Base-by-base conservation (phyloP, 495 filamentous ascomycete genomes). In the Corynascus novoguineensis region DNA sequence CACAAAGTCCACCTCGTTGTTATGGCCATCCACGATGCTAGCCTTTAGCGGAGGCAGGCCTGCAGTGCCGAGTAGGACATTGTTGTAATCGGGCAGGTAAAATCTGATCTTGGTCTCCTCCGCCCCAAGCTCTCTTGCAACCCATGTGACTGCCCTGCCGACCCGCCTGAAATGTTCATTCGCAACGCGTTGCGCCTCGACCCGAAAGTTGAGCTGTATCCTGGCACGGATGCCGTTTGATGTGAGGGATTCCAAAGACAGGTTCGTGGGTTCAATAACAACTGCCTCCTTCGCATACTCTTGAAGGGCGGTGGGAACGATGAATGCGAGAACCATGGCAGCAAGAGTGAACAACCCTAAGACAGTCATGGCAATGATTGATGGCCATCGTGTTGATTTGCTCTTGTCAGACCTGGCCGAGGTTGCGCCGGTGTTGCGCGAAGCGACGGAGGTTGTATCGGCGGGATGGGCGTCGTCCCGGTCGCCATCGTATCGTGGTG, bases 181-280 rank as follows among this genome's bases (percentile, higher is more conserved):
- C 61, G 78, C 70, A 10, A 96, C 89, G 35, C 85, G 83, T 40
- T 74, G 75, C 0, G 85, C 88, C 65, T 97, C 90, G 45, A 98
- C 80, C 14, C 75, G 73, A 55, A 97, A 88, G 17, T 86, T 84
- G 1, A 88, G 92, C 62, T 88, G 83, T 27, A 98, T 76, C 56
- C 89, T 84, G 50, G 87, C 86, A 44, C 76, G 81, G 11, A 96
- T 81, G 0, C 93, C 95, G 50, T 81, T 76, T 7, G 78, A 58
- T 0, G 92, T 97, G 50, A 95, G 86, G 7, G 84, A 88, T 44
- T 92, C 86, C 50, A 98, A 82, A 1, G 90, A 89, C 6, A 98
- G 73, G 64, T 83, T 83, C 3, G 84, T 88, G 0, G 93, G 86
- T 59, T 91, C 81, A 60, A 97, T 81, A 5, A 91, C 81, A 21